Evolutionary conservation across 805 yeast genomes (phyloP), one percentile per base, ranked within the genome.

Genomic region (Ogataea polymorpha): DNA sequence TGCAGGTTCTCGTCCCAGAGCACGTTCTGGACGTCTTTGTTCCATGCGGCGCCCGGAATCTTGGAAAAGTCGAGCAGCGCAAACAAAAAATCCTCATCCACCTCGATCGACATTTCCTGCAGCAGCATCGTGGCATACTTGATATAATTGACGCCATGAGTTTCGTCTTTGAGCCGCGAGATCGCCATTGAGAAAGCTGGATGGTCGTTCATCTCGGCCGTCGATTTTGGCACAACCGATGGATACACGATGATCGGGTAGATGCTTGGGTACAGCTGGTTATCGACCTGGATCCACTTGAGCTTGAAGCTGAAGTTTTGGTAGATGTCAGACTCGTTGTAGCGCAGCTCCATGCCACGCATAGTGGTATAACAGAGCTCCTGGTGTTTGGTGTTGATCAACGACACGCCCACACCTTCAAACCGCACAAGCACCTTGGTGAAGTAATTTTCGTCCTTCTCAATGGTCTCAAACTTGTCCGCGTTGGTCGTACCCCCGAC

Each of bases 261-360:
- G 1, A 82, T 75, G 10, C 96, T 86, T 3, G 96, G 96, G 54
- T 80, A 87, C 35, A 91, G 65, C 58, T 89, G 96, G 55, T 93
- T 91, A 60, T 93, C 99, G 35, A 91, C 72, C 62, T 93, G 99
- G 23, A 93, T 68, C 99, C 99, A 95, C 57, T 91, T 90, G 53
- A 90, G 63, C 56, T 88, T 89, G 65, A 82, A 66, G 48, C 90
- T 79, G 32, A 86, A 53, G 13, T 86, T 86, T 58, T 89, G 95
- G 51, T 86, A 87, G 15, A 87, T 63, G 24, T 87, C 93, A 0
- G 96, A 84, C 48, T 87, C 91, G 54, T 82, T 85, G 61, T 83
- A 88, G 32, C 84, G 71, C 14, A 90, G 45, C 55, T 89, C 96
- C 40, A 89, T 58, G 1, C 97, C 97, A 39, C 87, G 71, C 18